Evolutionary conservation across 805 yeast genomes (phyloP).

Genomic region (Metschnikowia shivogae): DNA sequence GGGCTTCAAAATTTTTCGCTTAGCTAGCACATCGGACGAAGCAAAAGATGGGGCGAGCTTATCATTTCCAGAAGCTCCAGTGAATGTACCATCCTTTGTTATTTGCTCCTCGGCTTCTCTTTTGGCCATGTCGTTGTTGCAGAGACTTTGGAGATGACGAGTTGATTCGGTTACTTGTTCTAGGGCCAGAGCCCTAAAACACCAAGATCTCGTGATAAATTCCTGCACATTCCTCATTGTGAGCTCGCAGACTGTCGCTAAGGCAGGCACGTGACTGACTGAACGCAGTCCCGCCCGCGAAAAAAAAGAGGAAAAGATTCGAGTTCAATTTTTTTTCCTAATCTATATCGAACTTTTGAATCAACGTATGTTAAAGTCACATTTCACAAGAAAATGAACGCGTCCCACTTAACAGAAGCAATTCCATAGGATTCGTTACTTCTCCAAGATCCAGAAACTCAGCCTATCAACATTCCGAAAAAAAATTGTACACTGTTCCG

Average conservation of each 20-base stretch:
- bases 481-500: no score
- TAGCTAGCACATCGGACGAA: slow-evolving; percentile 57
- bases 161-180: neutral
- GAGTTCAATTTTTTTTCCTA: slow-evolving; percentile 10
- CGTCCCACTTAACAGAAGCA: no score
- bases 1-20: slow-evolving; percentile 65
- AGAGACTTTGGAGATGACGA: neutral
- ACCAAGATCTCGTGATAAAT: neutral
- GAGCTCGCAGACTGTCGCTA: neutral
- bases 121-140: slow-evolving; percentile 48
- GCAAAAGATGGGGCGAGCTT: slow-evolving; percentile 34
- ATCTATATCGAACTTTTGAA: slow-evolving; percentile 25
- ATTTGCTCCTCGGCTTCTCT: slow-evolving; percentile 66
- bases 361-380: slow-evolving; percentile 23
- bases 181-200: slow-evolving; percentile 16
- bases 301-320: slow-evolving; percentile 13
- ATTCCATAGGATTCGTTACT: no score
- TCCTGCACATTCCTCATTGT: neutral
- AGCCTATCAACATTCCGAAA: neutral
- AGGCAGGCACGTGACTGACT: slow-evolving; percentile 8
- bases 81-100: slow-evolving; percentile 45
- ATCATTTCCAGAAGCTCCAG: slow-evolving; percentile 16
- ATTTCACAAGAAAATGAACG: neutral
- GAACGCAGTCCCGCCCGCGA: slow-evolving; percentile 6
- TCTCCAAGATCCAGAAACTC: no score